Percentiles rank a stretch among this genome's conserved stretches.
Conservation (phyloP, 129 eudicot genomes). For the Helichrysum umbraculigerum region DNA sequence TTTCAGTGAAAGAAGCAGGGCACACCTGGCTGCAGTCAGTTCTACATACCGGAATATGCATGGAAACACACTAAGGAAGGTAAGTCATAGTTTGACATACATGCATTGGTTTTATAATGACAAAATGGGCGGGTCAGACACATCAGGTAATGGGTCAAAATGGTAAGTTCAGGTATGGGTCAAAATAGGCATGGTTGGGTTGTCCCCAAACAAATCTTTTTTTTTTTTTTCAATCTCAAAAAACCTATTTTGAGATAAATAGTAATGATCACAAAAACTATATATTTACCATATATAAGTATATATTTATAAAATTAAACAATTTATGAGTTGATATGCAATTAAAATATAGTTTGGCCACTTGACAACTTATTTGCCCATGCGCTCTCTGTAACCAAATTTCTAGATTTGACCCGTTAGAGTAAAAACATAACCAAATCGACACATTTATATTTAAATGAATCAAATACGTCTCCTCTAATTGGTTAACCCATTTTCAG, state of each 20-base stretch:
- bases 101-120: too few relatives aligned
- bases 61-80: constrained; percentile 68
- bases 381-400: background rate
- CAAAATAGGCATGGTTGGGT: background rate
- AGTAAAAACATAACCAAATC: background rate
- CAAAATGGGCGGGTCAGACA: background rate
- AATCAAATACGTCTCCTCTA: background rate
- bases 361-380: background rate
- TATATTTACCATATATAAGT: too few relatives aligned
- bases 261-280: background rate
- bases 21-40: constrained; percentile 77
- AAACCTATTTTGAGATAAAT: too few relatives aligned
- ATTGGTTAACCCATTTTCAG: constrained; percentile 33
- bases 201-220: background rate
- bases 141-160: background rate
- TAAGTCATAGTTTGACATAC: background rate
- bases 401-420: background rate
- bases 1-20: constrained; percentile 71
- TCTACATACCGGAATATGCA: constrained; percentile 60
- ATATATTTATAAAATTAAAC: too few relatives aligned
- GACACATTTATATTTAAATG: too few relatives aligned
- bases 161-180: background rate
- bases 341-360: too few relatives aligned
- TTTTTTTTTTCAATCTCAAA: background rate
- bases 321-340: background rate